Conservation (phyloP, 2,329 filamentous ascomycete species). For the Aspergillus quadricinctus region DNA sequence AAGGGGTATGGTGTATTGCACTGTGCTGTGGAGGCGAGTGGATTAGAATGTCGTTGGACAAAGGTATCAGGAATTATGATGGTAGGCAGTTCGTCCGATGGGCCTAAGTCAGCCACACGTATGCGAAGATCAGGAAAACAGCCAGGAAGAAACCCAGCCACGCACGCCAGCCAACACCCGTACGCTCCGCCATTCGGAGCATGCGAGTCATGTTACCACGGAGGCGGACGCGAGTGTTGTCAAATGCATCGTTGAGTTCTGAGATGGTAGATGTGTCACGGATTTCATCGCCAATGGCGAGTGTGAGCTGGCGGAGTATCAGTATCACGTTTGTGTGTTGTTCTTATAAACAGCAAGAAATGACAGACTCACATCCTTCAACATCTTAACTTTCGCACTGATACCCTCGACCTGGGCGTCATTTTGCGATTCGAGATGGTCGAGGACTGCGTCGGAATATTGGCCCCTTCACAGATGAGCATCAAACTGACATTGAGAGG, state of each 20-base stretch:
- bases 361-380: conserved; percentile 70
- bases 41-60: not conserved
- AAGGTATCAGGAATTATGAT: not conserved
- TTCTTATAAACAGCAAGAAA: not conserved
- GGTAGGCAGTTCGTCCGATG: not conserved
- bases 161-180: conserved; percentile 91
- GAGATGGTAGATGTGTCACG: conserved; percentile 81
- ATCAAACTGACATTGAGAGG: not conserved
- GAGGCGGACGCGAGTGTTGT: conserved; percentile 73
- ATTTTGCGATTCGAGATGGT: conserved; percentile 93
- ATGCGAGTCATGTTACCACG: conserved; percentile 95
- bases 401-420: conserved; percentile 87
- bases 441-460: conserved; percentile 86
- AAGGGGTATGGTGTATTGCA: not conserved
- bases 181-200: conserved; percentile 89
- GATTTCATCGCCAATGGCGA: conserved; percentile 93
- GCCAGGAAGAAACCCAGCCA: conserved; percentile 87
- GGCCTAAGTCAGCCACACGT: conserved; percentile 80
- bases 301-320: conserved; percentile 62
- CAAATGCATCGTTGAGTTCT: conserved; percentile 94
- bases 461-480: conserved; percentile 60
- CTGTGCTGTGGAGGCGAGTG: not conserved
- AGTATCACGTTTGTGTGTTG: not conserved
- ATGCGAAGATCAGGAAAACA: conserved; percentile 78
- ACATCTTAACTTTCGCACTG: conserved; percentile 77